Evolutionary conservation across 768 basidiomycete genomes (phyloP).

Genomic region (Lactarius quietus): DNA sequence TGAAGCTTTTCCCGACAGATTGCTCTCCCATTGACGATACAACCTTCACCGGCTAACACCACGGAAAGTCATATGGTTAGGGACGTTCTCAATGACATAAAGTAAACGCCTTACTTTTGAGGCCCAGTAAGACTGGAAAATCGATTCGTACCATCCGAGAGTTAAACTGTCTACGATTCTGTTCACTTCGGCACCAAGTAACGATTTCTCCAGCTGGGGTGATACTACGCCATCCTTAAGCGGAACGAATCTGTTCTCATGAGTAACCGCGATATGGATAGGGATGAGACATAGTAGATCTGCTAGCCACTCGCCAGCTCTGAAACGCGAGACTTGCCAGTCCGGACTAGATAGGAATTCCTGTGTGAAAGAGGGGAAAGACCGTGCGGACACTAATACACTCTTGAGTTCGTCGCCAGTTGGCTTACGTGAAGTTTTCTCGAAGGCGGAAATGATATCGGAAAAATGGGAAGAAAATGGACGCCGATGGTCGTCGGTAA

Average conservation of each 20-base stretch:
- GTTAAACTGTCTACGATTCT: conserved; percentile 37
- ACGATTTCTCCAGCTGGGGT: conserved; percentile 43
- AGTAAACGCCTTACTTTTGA: conserved; percentile 39
- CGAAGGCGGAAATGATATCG: conserved; percentile 44
- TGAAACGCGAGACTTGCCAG: conserved; percentile 28
- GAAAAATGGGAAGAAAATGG: conserved; percentile 42
- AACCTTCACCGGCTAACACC: conserved; percentile 52
- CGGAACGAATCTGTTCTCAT: conserved; percentile 57
- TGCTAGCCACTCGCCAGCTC: not conserved
- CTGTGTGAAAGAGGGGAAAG: conserved; percentile 31
- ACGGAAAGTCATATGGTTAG: not conserved
- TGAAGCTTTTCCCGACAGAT: conserved; percentile 59
- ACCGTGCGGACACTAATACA: conserved; percentile 35
- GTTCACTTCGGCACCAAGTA: conserved; percentile 58
- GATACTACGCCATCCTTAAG: conserved; percentile 57
- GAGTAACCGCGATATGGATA: conserved; percentile 29
- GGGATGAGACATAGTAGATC: not conserved
- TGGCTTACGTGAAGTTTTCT: conserved; percentile 49
- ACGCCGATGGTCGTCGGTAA: conserved; percentile 38
- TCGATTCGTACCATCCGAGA: conserved; percentile 61
- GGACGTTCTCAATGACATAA: not conserved
- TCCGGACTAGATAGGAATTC: conserved; percentile 10
- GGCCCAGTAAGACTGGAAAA: conserved; percentile 62
- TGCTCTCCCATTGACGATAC: conserved; percentile 70
- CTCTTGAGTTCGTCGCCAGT: conserved; percentile 41